A percentile compares a stretch with the other conserved stretches of the same genome.
phyloP scores from a whole-genome alignment of 371 early-diverging fungal genomes.

The Saksenaea vasiformis region DNA sequence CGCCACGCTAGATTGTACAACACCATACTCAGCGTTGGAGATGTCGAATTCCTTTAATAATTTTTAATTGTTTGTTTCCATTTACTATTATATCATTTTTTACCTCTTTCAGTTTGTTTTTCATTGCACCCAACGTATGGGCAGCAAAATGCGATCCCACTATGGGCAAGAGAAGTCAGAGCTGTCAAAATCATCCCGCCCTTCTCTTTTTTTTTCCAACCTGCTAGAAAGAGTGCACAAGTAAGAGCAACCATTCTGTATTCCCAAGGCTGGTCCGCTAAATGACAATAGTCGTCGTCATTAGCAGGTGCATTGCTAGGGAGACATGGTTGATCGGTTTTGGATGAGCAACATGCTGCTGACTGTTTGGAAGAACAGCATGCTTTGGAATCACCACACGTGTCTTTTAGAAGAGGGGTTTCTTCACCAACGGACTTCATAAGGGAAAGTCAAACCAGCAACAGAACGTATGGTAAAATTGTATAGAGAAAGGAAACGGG shows the following conservation, averaged over 20 bases:
- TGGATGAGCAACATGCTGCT: constrained; percentile 9
- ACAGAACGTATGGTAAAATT: background rate
- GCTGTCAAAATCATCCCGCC: background rate
- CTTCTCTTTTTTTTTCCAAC: constrained; percentile 35
- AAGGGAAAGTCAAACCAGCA: background rate
- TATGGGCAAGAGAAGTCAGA: constrained; percentile 12
- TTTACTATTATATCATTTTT: background rate
- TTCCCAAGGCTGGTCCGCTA: constrained; percentile 55
- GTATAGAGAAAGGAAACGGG: background rate
- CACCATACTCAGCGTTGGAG: constrained; percentile 71
- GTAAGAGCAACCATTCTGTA: constrained; percentile 63
- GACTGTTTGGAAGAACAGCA: constrained; percentile 3
- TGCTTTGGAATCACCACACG: background rate
- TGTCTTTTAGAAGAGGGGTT: background rate
- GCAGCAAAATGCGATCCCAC: constrained; percentile 78
- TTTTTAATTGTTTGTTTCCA: background rate
- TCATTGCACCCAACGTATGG: constrained; percentile 72
- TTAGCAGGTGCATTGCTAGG: constrained; percentile 3
- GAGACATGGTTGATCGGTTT: constrained; percentile 11
- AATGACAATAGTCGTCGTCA: constrained; percentile 29
- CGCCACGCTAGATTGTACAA: constrained; percentile 69
- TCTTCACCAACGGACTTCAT: background rate
- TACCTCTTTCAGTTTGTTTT: constrained; percentile 68
- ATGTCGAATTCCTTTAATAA: constrained; percentile 57
- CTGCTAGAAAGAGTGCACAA: constrained; percentile 65